Evolutionary conservation across 2,329 filamentous ascomycete species (phyloP), one percentile per base, ranked within the genome.

Genomic region (Emergomyces africanus): DNA sequence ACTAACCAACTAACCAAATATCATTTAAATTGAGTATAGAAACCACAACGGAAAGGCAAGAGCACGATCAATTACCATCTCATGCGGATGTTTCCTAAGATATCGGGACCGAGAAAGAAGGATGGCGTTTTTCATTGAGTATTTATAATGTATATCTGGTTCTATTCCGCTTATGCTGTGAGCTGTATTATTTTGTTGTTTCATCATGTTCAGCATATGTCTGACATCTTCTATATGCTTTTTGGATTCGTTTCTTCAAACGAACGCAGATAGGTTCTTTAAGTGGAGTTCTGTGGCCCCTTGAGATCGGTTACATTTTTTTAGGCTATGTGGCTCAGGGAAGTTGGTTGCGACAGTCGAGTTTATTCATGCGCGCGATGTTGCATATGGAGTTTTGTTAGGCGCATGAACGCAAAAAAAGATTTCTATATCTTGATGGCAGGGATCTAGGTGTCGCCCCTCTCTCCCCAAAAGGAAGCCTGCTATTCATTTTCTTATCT

Each of bases 51-150:
- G 59, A 72, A 75, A 64, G 82, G 83, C 71, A 89, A 86, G 77
- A 92, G 85, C 72, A 84, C 82, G 64, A 90, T 97, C 82, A 97
- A 97, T 77, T 91, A 91, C 79, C 91, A 96, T 72, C 78, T 97
- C 49, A 82, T 83, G 65, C 83, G 94, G 68, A 82, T 88, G 77
- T 88, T 87, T 67, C 83, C 84, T 15, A 83, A 86, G 71, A 78
- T 95, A 78, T 82, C 86, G 76, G 81, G 86, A 68, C 81, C 84
- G 64, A 77, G 84, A 81, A 83, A 91, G 75, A 81, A 79, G 73
- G 82, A 85, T 66, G 69, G 71, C 60, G 65, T 68, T 56, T 64
- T 74, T 62, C 70, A 70, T 59, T 74, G 69, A 30, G 53, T 10
- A 9, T 33, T 4, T 33, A n/a, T 30, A 33, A 9, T 42, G 8